These are phyloP conservation scores for Kwoniella heveanensis DNA, from an alignment of 768 basidiomycete species.

Conservation along the genomic window DNA sequence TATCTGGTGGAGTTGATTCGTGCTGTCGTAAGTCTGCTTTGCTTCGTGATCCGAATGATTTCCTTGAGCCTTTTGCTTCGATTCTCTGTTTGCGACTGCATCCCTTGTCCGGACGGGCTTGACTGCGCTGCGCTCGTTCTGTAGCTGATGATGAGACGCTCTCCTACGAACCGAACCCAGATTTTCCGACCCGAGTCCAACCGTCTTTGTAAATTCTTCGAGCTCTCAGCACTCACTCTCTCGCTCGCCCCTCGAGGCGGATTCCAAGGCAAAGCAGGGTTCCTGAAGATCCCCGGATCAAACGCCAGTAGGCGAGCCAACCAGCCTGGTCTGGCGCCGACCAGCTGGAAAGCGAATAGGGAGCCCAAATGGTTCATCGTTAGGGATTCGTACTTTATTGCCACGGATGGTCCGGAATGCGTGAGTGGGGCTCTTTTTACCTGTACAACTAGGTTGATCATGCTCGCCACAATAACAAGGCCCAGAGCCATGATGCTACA, in stretches of 20 bases:
- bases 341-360: slow-evolving; percentile 58
- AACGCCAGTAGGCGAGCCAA: slow-evolving; percentile 54
- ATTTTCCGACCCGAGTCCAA: slow-evolving; percentile 96
- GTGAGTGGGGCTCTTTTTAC: slow-evolving; percentile 61
- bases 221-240: slow-evolving; percentile 85
- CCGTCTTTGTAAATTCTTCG: slow-evolving; percentile 83
- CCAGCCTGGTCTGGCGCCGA: slow-evolving; percentile 58
- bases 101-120: too few relatives aligned
- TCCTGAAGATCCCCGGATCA: slow-evolving; percentile 59
- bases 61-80: too few relatives aligned
- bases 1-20: slow-evolving; percentile 86
- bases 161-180: slow-evolving; percentile 57
- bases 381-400: slow-evolving; percentile 86
- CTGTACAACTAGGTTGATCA: too few relatives aligned
- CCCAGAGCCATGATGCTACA: too few relatives aligned
- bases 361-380: slow-evolving; percentile 86
- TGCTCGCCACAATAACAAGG: too few relatives aligned
- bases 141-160: too few relatives aligned
- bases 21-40: slow-evolving; percentile 69
- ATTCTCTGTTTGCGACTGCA: too few relatives aligned
- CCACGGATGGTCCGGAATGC: slow-evolving; percentile 81
- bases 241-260: slow-evolving; percentile 74
- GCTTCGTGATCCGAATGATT: background rate
- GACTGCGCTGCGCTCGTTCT: too few relatives aligned
- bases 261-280: slow-evolving; percentile 87